Evolutionary conservation across 2,329 filamentous ascomycete genomes (phyloP), one percentile per base, ranked within the genome.

Genomic region (Aspergillus viridinutans): DNA sequence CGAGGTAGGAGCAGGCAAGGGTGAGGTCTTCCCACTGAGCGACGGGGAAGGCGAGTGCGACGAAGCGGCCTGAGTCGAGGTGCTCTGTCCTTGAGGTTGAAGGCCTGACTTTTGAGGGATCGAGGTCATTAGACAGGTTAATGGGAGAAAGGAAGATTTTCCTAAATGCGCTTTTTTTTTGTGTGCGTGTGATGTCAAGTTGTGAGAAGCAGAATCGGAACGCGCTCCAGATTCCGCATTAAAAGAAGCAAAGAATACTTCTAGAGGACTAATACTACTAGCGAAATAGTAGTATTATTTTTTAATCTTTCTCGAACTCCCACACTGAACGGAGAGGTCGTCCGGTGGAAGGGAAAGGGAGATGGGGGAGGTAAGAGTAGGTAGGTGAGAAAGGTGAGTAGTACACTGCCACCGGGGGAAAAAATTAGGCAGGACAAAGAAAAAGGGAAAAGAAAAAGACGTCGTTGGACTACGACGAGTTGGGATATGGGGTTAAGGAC

Each of bases 41-140:
- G 78, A 74, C 66, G 73, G 72, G 65, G 78, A 74, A 73, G 78
- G 74, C 69, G 76, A 72, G 72, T 75, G 69, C 55, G 73, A 65
- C 53, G 69, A 76, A 70, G 78, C 73, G 73, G 77, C 76, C 76
- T 79, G 76, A 72, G 74, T 78, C 63, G 77, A 74, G 71, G 78
- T 78, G 65, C 66, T 72, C 69, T 75, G 72, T 72, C 69, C 78
- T 76, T 78, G 76, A 72, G 77, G 74, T 72, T 80, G 75, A 73
- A 78, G 77, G 74, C 81, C 71, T 72, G 72, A 69, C 69, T 73
- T 72, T 64, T 69, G 72, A 71, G 74, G 72, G 72, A 74, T 81
- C 80, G 82, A 85, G 77, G 79, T 85, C 84, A 86, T 86, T 82
- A 83, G 80, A 80, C 71, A 74, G 72, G 69, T 72, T 61, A 59